Evolutionary conservation across 805 yeast species (phyloP).

Genomic region (Spathaspora arborariae): DNA sequence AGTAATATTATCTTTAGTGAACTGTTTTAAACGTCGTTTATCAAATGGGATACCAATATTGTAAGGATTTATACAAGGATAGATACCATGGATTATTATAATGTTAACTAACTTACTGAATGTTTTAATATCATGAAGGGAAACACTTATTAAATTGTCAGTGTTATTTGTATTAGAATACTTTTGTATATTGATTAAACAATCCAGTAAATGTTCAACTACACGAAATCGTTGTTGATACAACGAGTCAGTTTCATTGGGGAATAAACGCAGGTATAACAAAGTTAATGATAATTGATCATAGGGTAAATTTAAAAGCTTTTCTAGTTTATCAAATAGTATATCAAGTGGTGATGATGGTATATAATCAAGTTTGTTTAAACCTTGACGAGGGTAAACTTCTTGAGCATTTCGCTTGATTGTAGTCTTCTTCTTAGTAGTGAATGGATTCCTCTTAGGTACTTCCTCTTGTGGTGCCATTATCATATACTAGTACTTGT

Average conservation of each 20-base stretch:
- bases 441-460: constrained; percentile 29
- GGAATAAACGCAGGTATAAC: constrained; percentile 11
- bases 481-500: too few species aligned
- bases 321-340: constrained; percentile 28
- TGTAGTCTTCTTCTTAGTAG: constrained; percentile 20
- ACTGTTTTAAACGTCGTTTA: constrained; percentile 52
- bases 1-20: constrained; percentile 27
- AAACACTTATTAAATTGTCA: constrained; percentile 53
- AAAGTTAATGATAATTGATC: constrained; percentile 18
- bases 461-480: too few species aligned
- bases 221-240: constrained; percentile 11
- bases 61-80: constrained; percentile 51
- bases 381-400: constrained; percentile 32
- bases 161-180: constrained; percentile 23
- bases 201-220: constrained; percentile 31
- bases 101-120: constrained; percentile 62
- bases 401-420: constrained; percentile 28
- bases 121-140: constrained; percentile 80
- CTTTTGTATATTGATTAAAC: constrained; percentile 36
- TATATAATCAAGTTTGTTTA: constrained; percentile 26
- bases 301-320: constrained; percentile 18
- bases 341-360: constrained; percentile 32
- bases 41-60: constrained; percentile 64
- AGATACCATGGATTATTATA: constrained; percentile 68
- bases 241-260: neutral